A percentile compares a stretch with the other conserved stretches of the same genome.
phyloP scores from a whole-genome alignment of 2,329 filamentous ascomycete genomes.

The Lecanoromycetidae sp. region DNA sequence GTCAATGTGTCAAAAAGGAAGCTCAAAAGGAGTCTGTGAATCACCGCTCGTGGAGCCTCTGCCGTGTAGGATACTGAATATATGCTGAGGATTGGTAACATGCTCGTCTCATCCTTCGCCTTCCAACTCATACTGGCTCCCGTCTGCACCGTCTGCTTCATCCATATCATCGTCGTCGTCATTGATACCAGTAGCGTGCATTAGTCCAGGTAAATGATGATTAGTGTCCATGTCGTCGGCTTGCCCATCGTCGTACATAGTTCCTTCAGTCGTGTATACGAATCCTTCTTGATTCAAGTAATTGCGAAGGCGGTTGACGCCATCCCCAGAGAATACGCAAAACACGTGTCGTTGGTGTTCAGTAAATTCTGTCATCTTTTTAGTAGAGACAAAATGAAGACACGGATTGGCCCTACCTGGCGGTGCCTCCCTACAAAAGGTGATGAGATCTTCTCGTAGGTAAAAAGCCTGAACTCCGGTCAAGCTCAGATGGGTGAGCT shows the following conservation, averaged over 20 bases:
- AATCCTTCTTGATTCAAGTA: conserved; percentile 48
- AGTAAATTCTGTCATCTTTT: conserved; percentile 61
- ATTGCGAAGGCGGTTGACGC: conserved; percentile 72
- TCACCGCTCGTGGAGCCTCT: background rate
- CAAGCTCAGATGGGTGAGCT: conserved; percentile 84
- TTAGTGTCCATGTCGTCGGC: conserved; percentile 61
- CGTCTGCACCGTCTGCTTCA: conserved; percentile 17
- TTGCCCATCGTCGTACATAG: conserved; percentile 81
- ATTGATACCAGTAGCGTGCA: conserved; percentile 17
- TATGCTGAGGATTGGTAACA: no score
- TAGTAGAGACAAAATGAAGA: conserved; percentile 3
- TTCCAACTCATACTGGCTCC: conserved; percentile 16
- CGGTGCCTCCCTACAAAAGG: conserved; percentile 78
- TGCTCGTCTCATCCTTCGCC: conserved; percentile 12
- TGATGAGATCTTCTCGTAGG: conserved; percentile 67
- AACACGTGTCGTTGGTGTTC: conserved; percentile 91
- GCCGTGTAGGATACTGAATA: background rate
- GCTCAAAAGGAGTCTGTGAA: background rate
- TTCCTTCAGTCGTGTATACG: conserved; percentile 49
- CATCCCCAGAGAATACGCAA: conserved; percentile 86
- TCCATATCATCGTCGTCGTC: conserved; percentile 20
- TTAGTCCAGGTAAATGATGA: conserved; percentile 28
- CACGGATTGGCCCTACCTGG: conserved; percentile 39
- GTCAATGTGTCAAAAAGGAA: no score
- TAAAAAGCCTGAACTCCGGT: conserved; percentile 82